phyloP scores from a whole-genome alignment of 2,329 filamentous ascomycete genomes.

The Huntiella abstrusa region DNA sequence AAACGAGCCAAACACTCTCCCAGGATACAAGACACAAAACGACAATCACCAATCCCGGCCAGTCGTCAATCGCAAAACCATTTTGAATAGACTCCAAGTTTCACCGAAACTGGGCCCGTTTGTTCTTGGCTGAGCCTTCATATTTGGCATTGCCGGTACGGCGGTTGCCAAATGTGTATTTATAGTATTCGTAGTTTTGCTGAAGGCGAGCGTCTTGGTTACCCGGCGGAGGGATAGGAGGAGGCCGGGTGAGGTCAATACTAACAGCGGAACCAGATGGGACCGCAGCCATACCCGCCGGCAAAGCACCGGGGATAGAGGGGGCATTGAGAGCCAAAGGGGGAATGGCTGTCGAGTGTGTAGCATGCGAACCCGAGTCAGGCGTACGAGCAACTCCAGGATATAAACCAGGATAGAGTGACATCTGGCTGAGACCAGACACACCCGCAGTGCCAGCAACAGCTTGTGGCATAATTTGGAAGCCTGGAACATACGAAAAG shows the following conservation, averaged over 20 bases:
- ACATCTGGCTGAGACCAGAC: not conserved
- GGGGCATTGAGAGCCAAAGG: no score
- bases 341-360: no score
- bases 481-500: no score
- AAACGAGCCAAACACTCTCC: no score
- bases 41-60: no score
- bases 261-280: not conserved
- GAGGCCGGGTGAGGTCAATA: not conserved
- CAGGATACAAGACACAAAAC: no score
- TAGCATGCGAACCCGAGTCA: no score
- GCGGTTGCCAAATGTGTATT: constrained; percentile 9
- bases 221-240: constrained; percentile 8
- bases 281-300: not conserved
- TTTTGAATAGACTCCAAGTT: no score
- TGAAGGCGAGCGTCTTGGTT: constrained; percentile 8
- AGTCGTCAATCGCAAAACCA: no score
- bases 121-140: not conserved
- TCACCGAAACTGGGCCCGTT: not conserved
- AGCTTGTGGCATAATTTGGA: not conserved
- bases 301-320: no score
- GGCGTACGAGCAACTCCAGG: no score
- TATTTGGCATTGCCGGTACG: not conserved
- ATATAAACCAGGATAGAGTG: no score
- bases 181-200: constrained; percentile 11
- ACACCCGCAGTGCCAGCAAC: not conserved